A percentile compares a stretch with the other conserved stretches of the same genome.
Conservation (phyloP, 2,329 filamentous ascomycete species). For the Sporothrix schenckii region DNA sequence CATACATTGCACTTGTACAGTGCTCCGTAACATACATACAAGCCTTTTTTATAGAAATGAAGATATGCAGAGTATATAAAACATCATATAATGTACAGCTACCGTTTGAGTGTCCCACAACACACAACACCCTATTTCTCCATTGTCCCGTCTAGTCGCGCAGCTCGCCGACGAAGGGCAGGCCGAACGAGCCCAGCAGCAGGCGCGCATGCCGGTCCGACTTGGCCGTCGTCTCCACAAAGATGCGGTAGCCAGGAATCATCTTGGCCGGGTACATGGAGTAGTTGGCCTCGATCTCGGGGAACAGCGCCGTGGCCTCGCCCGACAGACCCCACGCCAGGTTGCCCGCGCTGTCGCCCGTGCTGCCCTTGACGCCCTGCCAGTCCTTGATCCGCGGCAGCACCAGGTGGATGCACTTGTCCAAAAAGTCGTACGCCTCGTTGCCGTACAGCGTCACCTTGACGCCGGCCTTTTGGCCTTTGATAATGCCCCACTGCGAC, state of each 20-base stretch:
- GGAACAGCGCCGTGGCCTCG: slow-evolving; percentile 79
- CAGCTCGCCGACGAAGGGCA: slow-evolving; percentile 73
- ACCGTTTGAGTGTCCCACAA: background rate
- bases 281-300: slow-evolving; percentile 93
- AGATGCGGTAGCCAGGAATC: slow-evolving; percentile 84
- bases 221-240: slow-evolving; percentile 79
- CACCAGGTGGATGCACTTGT: slow-evolving; percentile 87
- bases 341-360: slow-evolving; percentile 87
- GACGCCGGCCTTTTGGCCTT: slow-evolving; percentile 71
- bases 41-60: slow-evolving; percentile 12
- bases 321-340: slow-evolving; percentile 77
- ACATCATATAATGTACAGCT: slow-evolving; percentile 16
- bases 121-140: background rate
- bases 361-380: slow-evolving; percentile 67
- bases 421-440: slow-evolving; percentile 84
- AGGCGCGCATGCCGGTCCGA: slow-evolving; percentile 84
- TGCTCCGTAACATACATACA: background rate
- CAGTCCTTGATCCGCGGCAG: slow-evolving; percentile 96
- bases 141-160: slow-evolving; percentile 35
- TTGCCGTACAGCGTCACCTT: slow-evolving; percentile 79
- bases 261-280: slow-evolving; percentile 64
- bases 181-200: slow-evolving; percentile 69
- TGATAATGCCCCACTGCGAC: slow-evolving; percentile 71
- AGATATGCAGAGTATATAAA: slow-evolving; percentile 24
- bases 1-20: background rate